A percentile compares a stretch with the other conserved stretches of the same genome.
Conservation (phyloP, 345 rosid genomes). For the Citrus hindsii region DNA sequence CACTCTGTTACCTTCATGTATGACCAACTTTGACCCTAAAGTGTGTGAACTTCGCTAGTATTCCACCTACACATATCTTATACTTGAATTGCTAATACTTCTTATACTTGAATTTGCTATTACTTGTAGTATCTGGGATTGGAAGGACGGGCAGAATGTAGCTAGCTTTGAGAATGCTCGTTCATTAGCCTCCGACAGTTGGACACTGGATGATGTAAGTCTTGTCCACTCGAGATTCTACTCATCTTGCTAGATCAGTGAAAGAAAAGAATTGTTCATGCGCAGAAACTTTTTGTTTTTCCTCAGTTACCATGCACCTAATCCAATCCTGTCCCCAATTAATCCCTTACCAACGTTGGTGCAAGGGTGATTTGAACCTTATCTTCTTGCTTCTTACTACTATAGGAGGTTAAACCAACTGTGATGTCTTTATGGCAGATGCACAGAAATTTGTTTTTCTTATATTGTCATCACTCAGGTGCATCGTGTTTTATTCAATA, state of each 20-base stretch:
- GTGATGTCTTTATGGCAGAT: neutral
- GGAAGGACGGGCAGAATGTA: constrained; percentile 60
- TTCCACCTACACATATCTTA: neutral
- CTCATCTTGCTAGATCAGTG: neutral
- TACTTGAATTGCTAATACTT: neutral
- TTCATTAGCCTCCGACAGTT: constrained; percentile 65
- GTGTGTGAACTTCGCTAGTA: neutral
- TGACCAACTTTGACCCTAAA: neutral
- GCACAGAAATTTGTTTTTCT: neutral
- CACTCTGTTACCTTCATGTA: neutral
- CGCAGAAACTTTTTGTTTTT: neutral
- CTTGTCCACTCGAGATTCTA: neutral
- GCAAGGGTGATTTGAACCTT: neutral
- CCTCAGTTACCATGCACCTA: neutral
- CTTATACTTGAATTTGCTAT: neutral
- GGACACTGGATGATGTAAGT: constrained; percentile 68
- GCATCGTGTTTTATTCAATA: neutral
- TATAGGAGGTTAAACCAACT: neutral
- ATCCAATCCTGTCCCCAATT: neutral
- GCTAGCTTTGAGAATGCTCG: constrained; percentile 76
- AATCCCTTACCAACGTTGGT: neutral
- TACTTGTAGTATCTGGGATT: constrained; percentile 67
- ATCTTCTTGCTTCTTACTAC: neutral
- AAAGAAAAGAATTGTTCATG: neutral
- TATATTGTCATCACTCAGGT: neutral